Percentiles rank a stretch among this genome's conserved stretches.
Conservation (phyloP, 768 basidiomycete genomes). For the Pleurotus sapidus region DNA sequence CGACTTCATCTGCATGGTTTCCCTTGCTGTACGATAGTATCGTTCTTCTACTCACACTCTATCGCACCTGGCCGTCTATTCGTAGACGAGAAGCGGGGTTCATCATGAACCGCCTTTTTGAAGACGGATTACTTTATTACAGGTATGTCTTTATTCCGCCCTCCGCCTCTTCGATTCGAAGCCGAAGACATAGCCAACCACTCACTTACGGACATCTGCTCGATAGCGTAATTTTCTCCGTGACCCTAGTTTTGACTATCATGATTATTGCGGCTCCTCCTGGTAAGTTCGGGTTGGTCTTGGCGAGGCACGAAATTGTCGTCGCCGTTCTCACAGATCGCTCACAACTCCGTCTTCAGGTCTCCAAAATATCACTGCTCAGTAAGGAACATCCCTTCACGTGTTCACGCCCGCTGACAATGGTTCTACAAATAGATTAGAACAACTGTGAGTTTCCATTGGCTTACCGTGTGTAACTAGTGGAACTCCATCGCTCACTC, state of each 20-base stretch:
- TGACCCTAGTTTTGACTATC: slow-evolving; percentile 39
- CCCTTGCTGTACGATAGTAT: slow-evolving; percentile 47
- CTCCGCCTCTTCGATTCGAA: not conserved
- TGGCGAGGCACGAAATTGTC: no score
- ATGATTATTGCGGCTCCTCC: slow-evolving; percentile 44
- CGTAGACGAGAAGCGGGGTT: slow-evolving; percentile 28
- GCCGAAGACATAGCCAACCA: no score
- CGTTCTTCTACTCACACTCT: slow-evolving; percentile 35
- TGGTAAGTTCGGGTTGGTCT: not conserved
- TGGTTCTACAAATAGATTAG: slow-evolving; percentile 24
- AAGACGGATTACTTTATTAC: slow-evolving; percentile 47
- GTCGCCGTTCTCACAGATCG: not conserved
- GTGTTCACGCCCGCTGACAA: not conserved
- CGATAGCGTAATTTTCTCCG: slow-evolving; percentile 40
- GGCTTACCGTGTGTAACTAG: slow-evolving; percentile 6
- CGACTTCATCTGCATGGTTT: slow-evolving; percentile 50
- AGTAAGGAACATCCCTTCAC: slow-evolving; percentile 30
- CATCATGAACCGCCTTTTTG: slow-evolving; percentile 36
- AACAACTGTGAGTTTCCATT: slow-evolving; percentile 30
- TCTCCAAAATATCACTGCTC: slow-evolving; percentile 43
- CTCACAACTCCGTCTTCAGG: slow-evolving; percentile 16
- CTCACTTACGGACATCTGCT: not conserved
- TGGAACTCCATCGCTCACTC: not conserved
- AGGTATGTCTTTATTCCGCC: slow-evolving; percentile 21
- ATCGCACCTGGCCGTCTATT: slow-evolving; percentile 33